phyloP scores from a whole-genome alignment of 2,329 filamentous ascomycete genomes.

The Exserohilum rostratum region DNA sequence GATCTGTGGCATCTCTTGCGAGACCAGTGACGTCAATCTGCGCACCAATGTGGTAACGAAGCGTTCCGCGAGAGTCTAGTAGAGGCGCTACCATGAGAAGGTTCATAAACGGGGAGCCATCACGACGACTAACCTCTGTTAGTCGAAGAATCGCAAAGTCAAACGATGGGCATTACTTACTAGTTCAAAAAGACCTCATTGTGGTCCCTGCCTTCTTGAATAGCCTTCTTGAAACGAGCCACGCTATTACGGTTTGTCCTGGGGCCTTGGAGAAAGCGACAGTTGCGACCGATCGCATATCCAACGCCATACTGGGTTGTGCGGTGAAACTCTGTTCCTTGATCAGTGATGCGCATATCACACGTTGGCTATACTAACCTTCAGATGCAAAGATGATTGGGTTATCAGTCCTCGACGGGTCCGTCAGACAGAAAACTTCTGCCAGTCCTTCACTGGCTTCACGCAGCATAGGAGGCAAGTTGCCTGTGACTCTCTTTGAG shows the following conservation, averaged over 20 bases:
- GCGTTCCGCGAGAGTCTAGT: slow-evolving; percentile 68
- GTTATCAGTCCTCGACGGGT: slow-evolving; percentile 74
- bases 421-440: slow-evolving; percentile 78
- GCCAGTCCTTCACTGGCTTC: slow-evolving; percentile 76
- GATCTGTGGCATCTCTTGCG: slow-evolving; percentile 68
- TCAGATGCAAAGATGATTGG: slow-evolving; percentile 79
- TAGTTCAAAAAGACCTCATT: slow-evolving; percentile 80
- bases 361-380: slow-evolving; percentile 53
- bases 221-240: slow-evolving; percentile 65
- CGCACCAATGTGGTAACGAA: slow-evolving; percentile 74
- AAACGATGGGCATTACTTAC: slow-evolving; percentile 48
- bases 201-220: slow-evolving; percentile 69
- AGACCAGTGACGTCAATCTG: slow-evolving; percentile 75
- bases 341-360: slow-evolving; percentile 9
- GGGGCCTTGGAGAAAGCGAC: slow-evolving; percentile 78
- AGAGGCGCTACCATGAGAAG: slow-evolving; percentile 75
- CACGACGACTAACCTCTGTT: slow-evolving; percentile 61
- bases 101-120: slow-evolving; percentile 79
- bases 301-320: slow-evolving; percentile 77
- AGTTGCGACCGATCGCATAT: slow-evolving; percentile 77
- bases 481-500: slow-evolving; percentile 70
- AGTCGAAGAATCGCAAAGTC: background rate
- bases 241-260: slow-evolving; percentile 70
- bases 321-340: slow-evolving; percentile 68
- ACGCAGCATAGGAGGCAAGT: slow-evolving; percentile 66